A percentile compares a stretch with the other conserved stretches of the same genome.
Evolutionary conservation across 1,284 basidiomycete species (phyloP).

Genomic region (Sparassis latifolia): DNA sequence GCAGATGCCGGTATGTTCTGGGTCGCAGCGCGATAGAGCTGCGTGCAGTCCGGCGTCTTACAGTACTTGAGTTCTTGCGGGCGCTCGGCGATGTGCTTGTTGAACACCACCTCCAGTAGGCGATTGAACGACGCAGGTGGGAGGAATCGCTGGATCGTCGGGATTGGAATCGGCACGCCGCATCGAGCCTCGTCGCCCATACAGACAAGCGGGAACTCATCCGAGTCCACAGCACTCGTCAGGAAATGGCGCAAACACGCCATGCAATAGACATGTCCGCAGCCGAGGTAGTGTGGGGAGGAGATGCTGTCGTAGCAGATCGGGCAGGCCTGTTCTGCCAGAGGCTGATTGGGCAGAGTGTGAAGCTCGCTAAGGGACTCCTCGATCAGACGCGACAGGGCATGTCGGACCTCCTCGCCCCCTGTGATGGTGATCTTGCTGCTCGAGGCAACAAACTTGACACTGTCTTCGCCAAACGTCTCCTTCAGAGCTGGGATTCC

Average conservation of each 20-base stretch:
- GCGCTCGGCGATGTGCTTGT: slow-evolving; percentile 36
- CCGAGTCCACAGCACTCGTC: slow-evolving; percentile 36
- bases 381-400: slow-evolving; percentile 34
- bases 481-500: slow-evolving; percentile 41
- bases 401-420: slow-evolving; percentile 41
- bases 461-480: slow-evolving; percentile 42
- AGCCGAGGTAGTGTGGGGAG: slow-evolving; percentile 38
- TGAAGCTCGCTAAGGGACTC: slow-evolving; percentile 26
- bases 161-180: slow-evolving; percentile 41
- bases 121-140: slow-evolving; percentile 34
- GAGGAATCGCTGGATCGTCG: slow-evolving; percentile 41
- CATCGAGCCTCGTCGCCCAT: slow-evolving; percentile 44
- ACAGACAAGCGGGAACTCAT: slow-evolving; percentile 45
- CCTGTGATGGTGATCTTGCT: slow-evolving; percentile 38
- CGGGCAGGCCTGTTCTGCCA: slow-evolving; percentile 32
- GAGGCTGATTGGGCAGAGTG: not conserved
- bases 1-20: slow-evolving; percentile 10
- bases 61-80: slow-evolving; percentile 45
- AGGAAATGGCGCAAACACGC: slow-evolving; percentile 46
- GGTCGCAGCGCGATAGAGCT: slow-evolving; percentile 42
- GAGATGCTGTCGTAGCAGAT: slow-evolving; percentile 43
- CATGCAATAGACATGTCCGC: slow-evolving; percentile 48
- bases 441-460: slow-evolving; percentile 32
- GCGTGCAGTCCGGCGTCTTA: slow-evolving; percentile 49
- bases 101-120: slow-evolving; percentile 40